Base-by-base conservation (phyloP, 1,139 yeast genomes). In the Yamadazyma diospyri region DNA sequence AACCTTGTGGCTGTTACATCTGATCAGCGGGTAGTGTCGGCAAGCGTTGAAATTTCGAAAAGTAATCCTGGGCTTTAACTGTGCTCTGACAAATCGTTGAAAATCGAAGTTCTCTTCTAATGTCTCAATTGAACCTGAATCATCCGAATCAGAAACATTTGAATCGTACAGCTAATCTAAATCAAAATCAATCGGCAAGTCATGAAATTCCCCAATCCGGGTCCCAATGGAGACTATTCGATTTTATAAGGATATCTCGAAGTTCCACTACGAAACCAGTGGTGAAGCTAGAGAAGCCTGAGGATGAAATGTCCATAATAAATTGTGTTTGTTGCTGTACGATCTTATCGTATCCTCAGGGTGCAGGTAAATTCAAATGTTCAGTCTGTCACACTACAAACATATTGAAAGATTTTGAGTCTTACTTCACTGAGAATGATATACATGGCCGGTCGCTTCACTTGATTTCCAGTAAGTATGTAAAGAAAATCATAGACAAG, bases 241-340 rank as follows among this genome's bases (percentile, higher is more conserved):
- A 53, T 32, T 41, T 49, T 36, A 42, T 55, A n/a, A 51, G 46
- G 35, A 33, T 43, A 15, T 31, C 45, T 10, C 23, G 39, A 6
- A 23, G 34, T 15, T 11, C 38, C 24, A 35, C 34, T 18, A 35
- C 37, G 17, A 31, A 29, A 7, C 23, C 29, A 3, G 26, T 22
- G 9, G 27, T 33, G 3, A 39, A 34, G n/a, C 25, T 32, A 6
- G 35, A 37, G 18, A 42, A 41, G 15, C 22, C 10, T 3, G 29
- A 26, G 6, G 34, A 33, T 26, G 39, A 34, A 4, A 17, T 34
- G 15, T 31, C 47, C 12, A 50, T 62, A 15, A 48, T 51, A 28
- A 55, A 53, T 35, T 68, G 74, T 41, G 50, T 48, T 11, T 83
- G 94, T 50, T 83, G 94, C 57, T 84, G 82, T 1, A 72, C 78